Percentiles rank a stretch among this genome's conserved stretches.
Evolutionary conservation across 306 rosid genomes (phyloP).

Genomic region (Lagenaria siceraria): DNA sequence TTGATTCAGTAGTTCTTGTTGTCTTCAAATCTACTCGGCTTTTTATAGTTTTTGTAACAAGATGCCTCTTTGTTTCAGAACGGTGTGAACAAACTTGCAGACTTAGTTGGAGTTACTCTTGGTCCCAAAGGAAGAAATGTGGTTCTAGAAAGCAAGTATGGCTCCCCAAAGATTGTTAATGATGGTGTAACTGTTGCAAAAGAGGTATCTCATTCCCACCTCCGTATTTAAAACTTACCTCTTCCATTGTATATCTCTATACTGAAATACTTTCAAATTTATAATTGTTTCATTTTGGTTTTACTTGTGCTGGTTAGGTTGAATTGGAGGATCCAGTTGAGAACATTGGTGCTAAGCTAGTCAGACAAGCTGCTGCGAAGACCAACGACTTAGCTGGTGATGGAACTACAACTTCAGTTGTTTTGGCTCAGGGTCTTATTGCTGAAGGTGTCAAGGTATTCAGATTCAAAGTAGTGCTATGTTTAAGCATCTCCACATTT

Average conservation of each 20-base stretch:
- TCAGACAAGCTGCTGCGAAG: constrained; percentile 98
- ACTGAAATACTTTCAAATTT: neutral
- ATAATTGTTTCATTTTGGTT: neutral
- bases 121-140: constrained; percentile 99
- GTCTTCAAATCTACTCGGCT: too few species aligned
- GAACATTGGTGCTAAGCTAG: constrained; percentile 97
- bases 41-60: neutral
- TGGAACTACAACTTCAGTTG: constrained; percentile 97
- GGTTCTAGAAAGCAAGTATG: constrained; percentile 94
- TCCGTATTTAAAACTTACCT: neutral
- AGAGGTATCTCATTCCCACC: constrained; percentile 40
- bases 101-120: constrained; percentile 94
- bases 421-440: constrained; percentile 94
- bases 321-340: constrained; percentile 99
- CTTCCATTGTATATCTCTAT: neutral
- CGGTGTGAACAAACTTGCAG: constrained; percentile 98
- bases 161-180: constrained; percentile 93
- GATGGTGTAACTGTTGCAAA: constrained; percentile 97
- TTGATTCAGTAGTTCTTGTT: neutral
- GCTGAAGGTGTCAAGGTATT: constrained; percentile 91
- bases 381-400: constrained; percentile 99
- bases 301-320: constrained; percentile 31
- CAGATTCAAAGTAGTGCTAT: neutral
- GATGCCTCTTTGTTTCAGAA: constrained; percentile 22
- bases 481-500: neutral